These are phyloP conservation scores for Rhodotorula toruloides DNA, from an alignment of 768 basidiomycete genomes.

Conservation along the genomic window DNA sequence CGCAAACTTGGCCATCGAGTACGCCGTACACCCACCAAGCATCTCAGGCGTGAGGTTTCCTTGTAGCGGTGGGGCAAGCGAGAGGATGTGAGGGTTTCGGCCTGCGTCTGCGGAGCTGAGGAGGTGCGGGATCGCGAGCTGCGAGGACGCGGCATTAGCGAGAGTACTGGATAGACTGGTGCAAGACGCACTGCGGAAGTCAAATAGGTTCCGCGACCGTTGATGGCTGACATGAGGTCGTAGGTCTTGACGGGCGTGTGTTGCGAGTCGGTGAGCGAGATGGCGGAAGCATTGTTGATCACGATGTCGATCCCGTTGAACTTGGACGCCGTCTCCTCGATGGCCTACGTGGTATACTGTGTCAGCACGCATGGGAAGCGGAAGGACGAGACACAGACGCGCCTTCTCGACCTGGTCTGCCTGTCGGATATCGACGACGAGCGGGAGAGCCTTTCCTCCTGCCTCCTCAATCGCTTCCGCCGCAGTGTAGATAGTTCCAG, in stretches of 20 bases:
- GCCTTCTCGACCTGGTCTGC: neutral
- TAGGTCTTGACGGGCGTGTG: conserved; percentile 13
- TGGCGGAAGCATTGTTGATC: conserved; percentile 25
- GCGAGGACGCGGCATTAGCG: neutral
- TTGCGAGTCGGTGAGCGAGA: conserved; percentile 1
- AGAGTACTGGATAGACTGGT: neutral
- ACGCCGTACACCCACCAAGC: neutral
- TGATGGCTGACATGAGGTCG: conserved; percentile 17
- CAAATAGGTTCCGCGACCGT: conserved; percentile 16
- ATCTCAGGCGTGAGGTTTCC: conserved; percentile 2
- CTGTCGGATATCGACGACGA: conserved; percentile 19
- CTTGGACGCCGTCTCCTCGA: conserved; percentile 6
- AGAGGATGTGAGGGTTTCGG: conserved; percentile 24
- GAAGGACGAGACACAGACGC: neutral
- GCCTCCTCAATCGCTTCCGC: conserved; percentile 14
- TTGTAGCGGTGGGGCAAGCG: conserved; percentile 8
- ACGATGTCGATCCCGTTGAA: conserved; percentile 25
- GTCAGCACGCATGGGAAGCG: neutral
- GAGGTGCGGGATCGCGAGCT: conserved; percentile 20
- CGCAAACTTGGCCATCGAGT: conserved; percentile 19
- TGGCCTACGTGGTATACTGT: neutral
- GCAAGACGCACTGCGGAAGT: neutral
- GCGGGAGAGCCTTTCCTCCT: conserved; percentile 5
- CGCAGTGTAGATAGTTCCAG: conserved; percentile 23
- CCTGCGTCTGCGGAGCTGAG: neutral